Conservation (phyloP, 805 yeast species). For the Lachancea meyersii region DNA sequence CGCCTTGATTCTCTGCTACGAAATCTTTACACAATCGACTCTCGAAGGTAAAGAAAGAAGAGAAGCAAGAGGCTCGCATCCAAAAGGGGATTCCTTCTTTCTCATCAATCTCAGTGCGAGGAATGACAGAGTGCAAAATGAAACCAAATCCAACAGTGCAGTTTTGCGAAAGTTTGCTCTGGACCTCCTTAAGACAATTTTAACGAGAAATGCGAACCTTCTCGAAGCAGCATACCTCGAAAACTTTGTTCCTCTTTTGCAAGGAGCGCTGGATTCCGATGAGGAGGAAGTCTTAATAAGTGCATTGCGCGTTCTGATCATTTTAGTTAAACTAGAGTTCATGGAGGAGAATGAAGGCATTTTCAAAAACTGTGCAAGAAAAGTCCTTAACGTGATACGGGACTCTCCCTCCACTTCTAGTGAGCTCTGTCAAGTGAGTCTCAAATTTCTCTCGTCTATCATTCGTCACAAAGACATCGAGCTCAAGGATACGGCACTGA, state of each 20-base stretch:
- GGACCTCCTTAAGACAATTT: conserved; percentile 66
- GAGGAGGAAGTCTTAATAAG: conserved; percentile 74
- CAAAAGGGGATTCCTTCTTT: conserved; percentile 40
- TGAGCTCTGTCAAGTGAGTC: conserved; percentile 72
- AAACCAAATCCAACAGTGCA: conserved; percentile 49
- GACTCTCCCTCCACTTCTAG: conserved; percentile 72
- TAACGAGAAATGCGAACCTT: conserved; percentile 56
- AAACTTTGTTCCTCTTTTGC: conserved; percentile 71
- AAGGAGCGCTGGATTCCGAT: conserved; percentile 51
- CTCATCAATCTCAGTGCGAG: conserved; percentile 65
- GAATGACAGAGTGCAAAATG: conserved; percentile 46
- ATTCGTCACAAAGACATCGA: conserved; percentile 64
- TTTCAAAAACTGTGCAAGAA: conserved; percentile 57
- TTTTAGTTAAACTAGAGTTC: conserved; percentile 57
- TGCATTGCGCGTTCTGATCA: conserved; percentile 55
- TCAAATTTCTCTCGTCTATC: conserved; percentile 66
- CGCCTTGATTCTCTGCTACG: conserved; percentile 65
- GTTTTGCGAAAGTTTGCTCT: conserved; percentile 70
- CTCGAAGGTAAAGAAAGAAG: not conserved
- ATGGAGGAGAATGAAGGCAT: conserved; percentile 39
- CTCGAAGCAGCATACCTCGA: conserved; percentile 53
- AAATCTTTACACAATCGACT: conserved; percentile 58
- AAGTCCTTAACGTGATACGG: conserved; percentile 55
- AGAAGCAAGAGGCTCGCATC: not conserved
- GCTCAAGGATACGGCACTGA: conserved; percentile 63